Conservation (phyloP, 2,329 filamentous ascomycete genomes). For the Sporothrix brunneoviolacea region DNA sequence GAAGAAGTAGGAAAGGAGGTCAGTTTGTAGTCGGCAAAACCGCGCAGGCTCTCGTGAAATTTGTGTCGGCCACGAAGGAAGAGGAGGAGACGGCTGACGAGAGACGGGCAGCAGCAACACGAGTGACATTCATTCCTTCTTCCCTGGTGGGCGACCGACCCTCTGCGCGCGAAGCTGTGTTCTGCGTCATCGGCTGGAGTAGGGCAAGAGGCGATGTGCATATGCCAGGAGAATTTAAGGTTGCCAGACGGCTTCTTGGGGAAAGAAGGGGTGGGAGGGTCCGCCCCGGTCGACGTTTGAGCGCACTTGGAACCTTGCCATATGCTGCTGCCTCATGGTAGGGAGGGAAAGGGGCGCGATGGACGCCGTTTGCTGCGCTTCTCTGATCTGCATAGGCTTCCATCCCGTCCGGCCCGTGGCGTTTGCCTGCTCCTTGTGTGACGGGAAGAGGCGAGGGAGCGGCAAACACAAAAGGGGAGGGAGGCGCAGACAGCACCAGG, state of each 20-base stretch:
- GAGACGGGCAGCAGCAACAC: too few species aligned
- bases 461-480: neutral
- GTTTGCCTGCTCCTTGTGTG: conserved; percentile 2
- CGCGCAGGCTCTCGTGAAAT: too few species aligned
- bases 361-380: neutral
- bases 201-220: neutral
- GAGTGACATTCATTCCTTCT: too few species aligned
- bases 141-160: too few species aligned
- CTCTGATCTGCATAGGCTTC: neutral
- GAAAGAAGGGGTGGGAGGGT: too few species aligned
- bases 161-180: neutral
- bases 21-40: too few species aligned
- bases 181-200: neutral
- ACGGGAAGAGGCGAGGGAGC: neutral
- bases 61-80: too few species aligned
- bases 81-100: too few species aligned
- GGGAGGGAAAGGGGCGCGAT: neutral
- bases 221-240: neutral
- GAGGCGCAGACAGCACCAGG: neutral
- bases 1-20: neutral
- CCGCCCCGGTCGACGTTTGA: too few species aligned
- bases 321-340: neutral
- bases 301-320: too few species aligned
- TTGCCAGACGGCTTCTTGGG: too few species aligned
- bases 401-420: conserved; percentile 5